Conservation (phyloP, 805 yeast genomes). For the Lipomyces starkeyi region DNA sequence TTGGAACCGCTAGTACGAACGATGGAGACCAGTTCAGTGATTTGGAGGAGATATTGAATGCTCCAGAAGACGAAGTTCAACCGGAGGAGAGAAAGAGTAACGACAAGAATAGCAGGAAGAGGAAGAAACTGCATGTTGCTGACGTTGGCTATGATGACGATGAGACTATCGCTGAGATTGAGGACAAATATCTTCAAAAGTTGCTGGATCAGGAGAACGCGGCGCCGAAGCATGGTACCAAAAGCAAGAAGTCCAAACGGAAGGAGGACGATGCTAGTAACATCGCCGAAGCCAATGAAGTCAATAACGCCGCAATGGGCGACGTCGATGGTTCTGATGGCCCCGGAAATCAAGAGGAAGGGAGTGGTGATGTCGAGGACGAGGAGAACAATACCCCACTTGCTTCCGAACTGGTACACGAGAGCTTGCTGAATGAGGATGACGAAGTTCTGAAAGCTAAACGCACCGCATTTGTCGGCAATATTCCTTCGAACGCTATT, state of each 20-base stretch:
- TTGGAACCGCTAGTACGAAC: background rate
- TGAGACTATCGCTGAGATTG: slow-evolving; percentile 19
- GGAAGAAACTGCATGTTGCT: slow-evolving; percentile 28
- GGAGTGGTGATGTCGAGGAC: slow-evolving; percentile 41
- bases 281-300: slow-evolving; percentile 41
- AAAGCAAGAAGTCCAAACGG: slow-evolving; percentile 9
- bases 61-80: slow-evolving; percentile 17
- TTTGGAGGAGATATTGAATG: slow-evolving; percentile 4
- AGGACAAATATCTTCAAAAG: slow-evolving; percentile 27
- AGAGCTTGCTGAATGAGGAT: slow-evolving; percentile 48
- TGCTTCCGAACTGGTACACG: slow-evolving; percentile 19
- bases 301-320: slow-evolving; percentile 35
- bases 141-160: slow-evolving; percentile 28
- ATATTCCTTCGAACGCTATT: slow-evolving; percentile 70
- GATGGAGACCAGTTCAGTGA: background rate
- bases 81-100: slow-evolving; percentile 20
- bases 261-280: slow-evolving; percentile 37
- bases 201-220: slow-evolving; percentile 26
- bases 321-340: slow-evolving; percentile 39
- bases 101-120: slow-evolving; percentile 28
- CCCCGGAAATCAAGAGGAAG: slow-evolving; percentile 36
- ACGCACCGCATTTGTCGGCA: slow-evolving; percentile 74
- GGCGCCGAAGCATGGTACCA: slow-evolving; percentile 7
- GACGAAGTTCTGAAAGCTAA: slow-evolving; percentile 49
- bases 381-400: slow-evolving; percentile 29